Conservation (phyloP, 2,329 filamentous ascomycete genomes). For the Microsporum audouinii region DNA sequence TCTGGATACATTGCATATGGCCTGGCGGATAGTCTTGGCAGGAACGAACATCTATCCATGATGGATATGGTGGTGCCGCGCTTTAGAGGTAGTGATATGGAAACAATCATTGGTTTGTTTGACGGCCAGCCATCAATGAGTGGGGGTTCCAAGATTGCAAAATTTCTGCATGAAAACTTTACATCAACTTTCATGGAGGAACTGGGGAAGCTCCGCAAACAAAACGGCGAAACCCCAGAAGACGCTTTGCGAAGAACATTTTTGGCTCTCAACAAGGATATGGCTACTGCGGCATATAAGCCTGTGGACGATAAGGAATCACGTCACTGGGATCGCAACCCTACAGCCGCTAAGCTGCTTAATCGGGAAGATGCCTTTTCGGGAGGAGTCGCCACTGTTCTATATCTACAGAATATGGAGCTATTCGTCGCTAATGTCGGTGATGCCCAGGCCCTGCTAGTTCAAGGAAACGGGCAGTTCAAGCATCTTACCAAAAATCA, state of each 20-base stretch:
- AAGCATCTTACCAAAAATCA: constrained; percentile 81
- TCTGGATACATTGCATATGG: constrained; percentile 88
- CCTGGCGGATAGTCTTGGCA: constrained; percentile 91
- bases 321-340: constrained; percentile 51
- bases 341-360: constrained; percentile 61
- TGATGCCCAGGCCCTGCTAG: constrained; percentile 88
- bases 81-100: constrained; percentile 79
- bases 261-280: constrained; percentile 80
- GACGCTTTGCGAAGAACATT: constrained; percentile 84
- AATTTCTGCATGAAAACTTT: constrained; percentile 94
- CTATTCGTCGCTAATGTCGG: constrained; percentile 92
- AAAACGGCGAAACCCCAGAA: constrained; percentile 59
- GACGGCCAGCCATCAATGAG: constrained; percentile 83
- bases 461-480: constrained; percentile 75
- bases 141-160: constrained; percentile 89
- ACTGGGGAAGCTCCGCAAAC: constrained; percentile 57
- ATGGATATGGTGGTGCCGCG: constrained; percentile 90
- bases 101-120: constrained; percentile 87
- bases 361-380: constrained; percentile 82
- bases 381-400: constrained; percentile 81
- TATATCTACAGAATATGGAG: constrained; percentile 81
- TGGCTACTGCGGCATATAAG: constrained; percentile 73
- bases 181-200: constrained; percentile 72
- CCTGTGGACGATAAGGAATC: constrained; percentile 62
- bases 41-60: constrained; percentile 87